Conservation (phyloP, 495 filamentous ascomycete species). For the Clohesyomyces aquaticus region DNA sequence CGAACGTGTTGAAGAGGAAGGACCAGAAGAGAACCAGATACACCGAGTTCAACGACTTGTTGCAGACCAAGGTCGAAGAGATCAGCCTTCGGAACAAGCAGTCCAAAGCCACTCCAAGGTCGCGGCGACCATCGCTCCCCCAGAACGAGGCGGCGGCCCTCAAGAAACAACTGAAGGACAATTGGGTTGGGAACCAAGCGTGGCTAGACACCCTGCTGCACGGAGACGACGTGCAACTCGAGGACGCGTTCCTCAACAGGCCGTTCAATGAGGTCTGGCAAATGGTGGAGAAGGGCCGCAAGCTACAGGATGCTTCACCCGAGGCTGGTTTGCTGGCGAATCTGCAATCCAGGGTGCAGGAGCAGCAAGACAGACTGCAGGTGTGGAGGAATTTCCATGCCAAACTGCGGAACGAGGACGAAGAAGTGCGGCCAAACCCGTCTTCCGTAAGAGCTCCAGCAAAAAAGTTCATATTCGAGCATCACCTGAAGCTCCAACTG, state of each 20-base stretch:
- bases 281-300: constrained; percentile 58
- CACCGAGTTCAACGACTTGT: constrained; percentile 59
- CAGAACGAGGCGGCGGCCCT: constrained; percentile 49
- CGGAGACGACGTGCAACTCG: constrained; percentile 61
- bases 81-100: constrained; percentile 46
- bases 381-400: constrained; percentile 73
- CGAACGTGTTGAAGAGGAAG: constrained; percentile 57
- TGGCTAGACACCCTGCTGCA: constrained; percentile 70
- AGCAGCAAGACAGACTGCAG: constrained; percentile 65
- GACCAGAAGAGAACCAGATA: constrained; percentile 57
- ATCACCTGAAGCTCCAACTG: constrained; percentile 27
- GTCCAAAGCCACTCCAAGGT: constrained; percentile 23
- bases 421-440: constrained; percentile 19
- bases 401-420: constrained; percentile 45
- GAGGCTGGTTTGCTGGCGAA: constrained; percentile 64
- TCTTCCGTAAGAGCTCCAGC: not conserved
- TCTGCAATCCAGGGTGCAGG: constrained; percentile 64
- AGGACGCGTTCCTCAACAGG: constrained; percentile 65
- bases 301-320: constrained; percentile 55
- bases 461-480: constrained; percentile 20
- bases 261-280: constrained; percentile 71
- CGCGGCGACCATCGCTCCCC: constrained; percentile 47
- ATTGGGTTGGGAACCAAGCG: constrained; percentile 74
- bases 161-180: constrained; percentile 61
- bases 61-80: constrained; percentile 59